Percentiles rank a stretch among this genome's conserved stretches.
These are phyloP conservation scores for Chrysoporthe deuterocubensis DNA, from an alignment of 2,329 filamentous ascomycete species.

Conservation along the genomic window DNA sequence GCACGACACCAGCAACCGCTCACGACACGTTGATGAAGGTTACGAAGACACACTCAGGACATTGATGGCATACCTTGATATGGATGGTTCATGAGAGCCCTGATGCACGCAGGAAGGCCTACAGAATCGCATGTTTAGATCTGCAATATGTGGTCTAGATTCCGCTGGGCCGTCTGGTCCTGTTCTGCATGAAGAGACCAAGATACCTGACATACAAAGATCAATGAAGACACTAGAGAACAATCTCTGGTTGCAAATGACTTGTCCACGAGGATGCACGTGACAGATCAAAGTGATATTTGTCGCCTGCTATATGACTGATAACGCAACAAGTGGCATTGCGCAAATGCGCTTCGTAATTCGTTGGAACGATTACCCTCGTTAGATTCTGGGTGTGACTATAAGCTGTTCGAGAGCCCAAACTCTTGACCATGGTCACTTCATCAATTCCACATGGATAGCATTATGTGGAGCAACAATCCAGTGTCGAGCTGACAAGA, in stretches of 20 bases:
- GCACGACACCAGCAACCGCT: background rate
- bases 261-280: slow-evolving; percentile 2
- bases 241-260: background rate
- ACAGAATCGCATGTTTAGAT: slow-evolving; percentile 20
- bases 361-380: background rate
- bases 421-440: background rate
- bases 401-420: background rate
- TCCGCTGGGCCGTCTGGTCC: slow-evolving; percentile 9
- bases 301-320: background rate
- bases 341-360: background rate
- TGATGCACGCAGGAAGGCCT: slow-evolving; percentile 10
- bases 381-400: background rate
- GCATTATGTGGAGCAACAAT: background rate
- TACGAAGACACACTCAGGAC: slow-evolving; percentile 16
- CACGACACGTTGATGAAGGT: slow-evolving; percentile 24
- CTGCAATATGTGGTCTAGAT: slow-evolving; percentile 12
- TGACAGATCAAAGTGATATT: slow-evolving; percentile 8
- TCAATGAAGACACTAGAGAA: slow-evolving; percentile 19
- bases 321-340: background rate
- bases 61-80: background rate
- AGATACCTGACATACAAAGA: slow-evolving; percentile 12
- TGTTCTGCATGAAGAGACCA: background rate
- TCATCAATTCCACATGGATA: background rate
- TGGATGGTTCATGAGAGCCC: slow-evolving; percentile 12
- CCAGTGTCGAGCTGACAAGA: background rate